Conservation (phyloP, 352 stramenopile species). For the Phytopythium aichiense region DNA sequence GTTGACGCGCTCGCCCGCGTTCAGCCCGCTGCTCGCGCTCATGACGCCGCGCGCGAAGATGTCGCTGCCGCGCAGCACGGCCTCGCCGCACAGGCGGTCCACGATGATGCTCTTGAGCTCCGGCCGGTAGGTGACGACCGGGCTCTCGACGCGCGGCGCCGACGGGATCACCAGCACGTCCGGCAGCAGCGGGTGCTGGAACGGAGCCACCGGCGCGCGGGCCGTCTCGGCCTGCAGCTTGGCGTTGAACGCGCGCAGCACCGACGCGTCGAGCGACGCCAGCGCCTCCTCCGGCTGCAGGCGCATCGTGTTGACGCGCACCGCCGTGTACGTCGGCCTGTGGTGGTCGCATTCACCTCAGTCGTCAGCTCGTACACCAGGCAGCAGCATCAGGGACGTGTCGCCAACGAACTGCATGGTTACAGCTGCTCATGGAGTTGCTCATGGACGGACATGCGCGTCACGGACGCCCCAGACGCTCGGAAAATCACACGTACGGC, state of each 20-base stretch:
- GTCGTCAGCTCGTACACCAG: not conserved
- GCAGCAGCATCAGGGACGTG: not conserved
- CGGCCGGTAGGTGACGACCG: slow-evolving; percentile 15
- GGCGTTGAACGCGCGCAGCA: slow-evolving; percentile 53
- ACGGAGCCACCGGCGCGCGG: not conserved
- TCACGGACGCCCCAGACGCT: not conserved
- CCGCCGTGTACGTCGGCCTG: slow-evolving; percentile 65
- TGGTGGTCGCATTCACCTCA: not conserved
- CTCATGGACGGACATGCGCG: too few relatives aligned
- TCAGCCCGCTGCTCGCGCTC: slow-evolving; percentile 84
- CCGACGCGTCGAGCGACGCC: slow-evolving; percentile 26
- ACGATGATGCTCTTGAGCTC: slow-evolving; percentile 75
- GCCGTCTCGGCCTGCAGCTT: slow-evolving; percentile 30
- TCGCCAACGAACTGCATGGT: slow-evolving; percentile 7
- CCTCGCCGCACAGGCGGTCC: slow-evolving; percentile 91
- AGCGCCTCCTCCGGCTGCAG: slow-evolving; percentile 56
- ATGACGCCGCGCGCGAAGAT: slow-evolving; percentile 92
- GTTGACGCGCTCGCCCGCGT: slow-evolving; percentile 70
- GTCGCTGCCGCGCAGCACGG: slow-evolving; percentile 91
- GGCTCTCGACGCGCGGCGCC: slow-evolving; percentile 25
- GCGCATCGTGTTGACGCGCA: slow-evolving; percentile 77
- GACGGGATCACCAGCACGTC: slow-evolving; percentile 77
- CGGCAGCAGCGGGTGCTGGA: slow-evolving; percentile 27
- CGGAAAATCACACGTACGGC: slow-evolving; percentile 31
- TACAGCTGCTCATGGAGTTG: not conserved